Conservation (phyloP, 1,284 basidiomycete species). For the Kalmanozyma brasiliensis region DNA sequence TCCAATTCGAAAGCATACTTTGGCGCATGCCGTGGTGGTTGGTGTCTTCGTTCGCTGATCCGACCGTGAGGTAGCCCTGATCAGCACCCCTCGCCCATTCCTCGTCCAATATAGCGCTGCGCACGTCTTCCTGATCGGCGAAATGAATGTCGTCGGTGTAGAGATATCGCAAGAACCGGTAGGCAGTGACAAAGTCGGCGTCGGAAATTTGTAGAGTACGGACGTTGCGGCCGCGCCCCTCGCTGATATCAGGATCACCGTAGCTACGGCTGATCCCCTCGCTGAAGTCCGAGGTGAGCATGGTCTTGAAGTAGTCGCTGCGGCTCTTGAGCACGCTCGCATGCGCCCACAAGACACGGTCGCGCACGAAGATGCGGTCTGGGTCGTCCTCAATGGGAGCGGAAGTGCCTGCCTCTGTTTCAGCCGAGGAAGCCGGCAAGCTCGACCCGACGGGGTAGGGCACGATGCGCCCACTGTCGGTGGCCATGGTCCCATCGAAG, state of each 20-base stretch:
- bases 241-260: conserved; percentile 7
- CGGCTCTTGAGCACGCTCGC: conserved; percentile 70
- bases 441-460: conserved; percentile 39
- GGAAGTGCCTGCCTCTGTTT: conserved; percentile 13
- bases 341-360: conserved; percentile 78
- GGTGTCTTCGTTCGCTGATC: conserved; percentile 3
- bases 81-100: conserved; percentile 52
- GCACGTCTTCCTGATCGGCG: conserved; percentile 56
- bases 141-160: conserved; percentile 75
- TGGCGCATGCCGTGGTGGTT: not conserved
- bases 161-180: conserved; percentile 83
- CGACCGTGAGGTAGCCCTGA: conserved; percentile 9
- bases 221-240: conserved; percentile 27
- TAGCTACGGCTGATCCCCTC: conserved; percentile 48
- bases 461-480: conserved; percentile 3
- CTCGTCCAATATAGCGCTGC: conserved; percentile 54
- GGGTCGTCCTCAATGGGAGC: conserved; percentile 18
- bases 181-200: conserved; percentile 82
- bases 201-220: conserved; percentile 79
- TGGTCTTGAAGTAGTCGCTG: conserved; percentile 82
- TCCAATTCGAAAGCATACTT: conserved; percentile 31
- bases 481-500: not conserved
- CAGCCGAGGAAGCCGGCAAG: conserved; percentile 11
- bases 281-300: conserved; percentile 76
- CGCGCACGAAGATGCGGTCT: conserved; percentile 55